phyloP scores from a whole-genome alignment of 2,329 filamentous ascomycete species.

The Fusarium sp. region DNA sequence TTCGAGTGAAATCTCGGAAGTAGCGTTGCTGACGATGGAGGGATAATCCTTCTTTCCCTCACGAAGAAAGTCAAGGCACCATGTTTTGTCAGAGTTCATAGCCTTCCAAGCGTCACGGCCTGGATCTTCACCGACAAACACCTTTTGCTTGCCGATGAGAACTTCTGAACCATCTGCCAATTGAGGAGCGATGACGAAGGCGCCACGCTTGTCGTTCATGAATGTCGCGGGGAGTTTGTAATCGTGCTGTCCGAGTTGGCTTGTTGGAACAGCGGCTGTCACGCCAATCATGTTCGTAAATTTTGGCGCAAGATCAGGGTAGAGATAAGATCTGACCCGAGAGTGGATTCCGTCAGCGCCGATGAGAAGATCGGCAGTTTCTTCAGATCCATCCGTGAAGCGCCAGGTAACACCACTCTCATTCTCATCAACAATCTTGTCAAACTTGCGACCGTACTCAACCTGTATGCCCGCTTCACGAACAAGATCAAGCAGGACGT shows the following conservation, averaged over 20 bases:
- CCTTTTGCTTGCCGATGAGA: constrained; percentile 60
- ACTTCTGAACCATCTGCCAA: constrained; percentile 60
- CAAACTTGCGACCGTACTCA: constrained; percentile 62
- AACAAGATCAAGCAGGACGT: constrained; percentile 58
- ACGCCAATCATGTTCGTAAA: constrained; percentile 63
- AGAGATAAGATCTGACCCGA: constrained; percentile 62
- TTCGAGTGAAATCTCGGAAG: constrained; percentile 46
- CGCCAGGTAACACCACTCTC: constrained; percentile 57
- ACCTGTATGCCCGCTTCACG: constrained; percentile 58
- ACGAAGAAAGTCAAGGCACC: constrained; percentile 51
- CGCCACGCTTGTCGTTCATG: constrained; percentile 56
- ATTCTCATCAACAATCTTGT: constrained; percentile 56
- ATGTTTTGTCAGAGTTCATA: constrained; percentile 54
- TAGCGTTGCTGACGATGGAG: constrained; percentile 51
- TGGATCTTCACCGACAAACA: constrained; percentile 49
- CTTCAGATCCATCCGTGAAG: constrained; percentile 60
- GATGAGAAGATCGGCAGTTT: constrained; percentile 59
- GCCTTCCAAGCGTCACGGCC: constrained; percentile 58
- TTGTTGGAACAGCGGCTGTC: constrained; percentile 50
- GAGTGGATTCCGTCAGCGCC: constrained; percentile 73
- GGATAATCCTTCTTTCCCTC: constrained; percentile 53
- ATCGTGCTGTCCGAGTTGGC: constrained; percentile 51
- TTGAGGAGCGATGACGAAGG: constrained; percentile 65
- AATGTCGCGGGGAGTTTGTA: constrained; percentile 59
- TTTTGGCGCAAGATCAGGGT: constrained; percentile 60